These are phyloP conservation scores for Mycena capillaripes DNA, from an alignment of 768 basidiomycete species.

Conservation along the genomic window DNA sequence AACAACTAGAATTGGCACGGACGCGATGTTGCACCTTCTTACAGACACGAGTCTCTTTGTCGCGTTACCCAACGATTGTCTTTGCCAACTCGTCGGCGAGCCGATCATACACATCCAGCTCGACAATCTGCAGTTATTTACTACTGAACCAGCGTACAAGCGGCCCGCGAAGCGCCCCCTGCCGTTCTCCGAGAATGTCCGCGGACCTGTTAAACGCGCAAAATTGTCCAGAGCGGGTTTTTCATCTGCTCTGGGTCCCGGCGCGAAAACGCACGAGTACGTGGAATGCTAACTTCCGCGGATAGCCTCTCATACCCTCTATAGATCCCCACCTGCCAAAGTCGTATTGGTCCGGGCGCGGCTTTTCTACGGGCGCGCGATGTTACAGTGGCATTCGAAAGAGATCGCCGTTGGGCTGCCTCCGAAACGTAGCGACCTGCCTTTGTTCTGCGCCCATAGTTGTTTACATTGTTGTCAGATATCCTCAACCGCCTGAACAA, in stretches of 20 bases:
- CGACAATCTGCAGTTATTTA: slow-evolving; percentile 41
- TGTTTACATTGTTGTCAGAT: slow-evolving; percentile 53
- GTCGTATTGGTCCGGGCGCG: slow-evolving; percentile 65
- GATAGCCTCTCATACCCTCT: not conserved
- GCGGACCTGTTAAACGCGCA: slow-evolving; percentile 45
- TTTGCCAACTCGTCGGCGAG: slow-evolving; percentile 85
- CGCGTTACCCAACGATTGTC: slow-evolving; percentile 85
- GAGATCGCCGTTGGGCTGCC: slow-evolving; percentile 76
- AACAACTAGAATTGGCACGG: slow-evolving; percentile 79
- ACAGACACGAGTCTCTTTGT: slow-evolving; percentile 82
- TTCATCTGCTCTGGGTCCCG: not conserved
- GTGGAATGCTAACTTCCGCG: not conserved
- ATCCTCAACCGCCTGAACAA: slow-evolving; percentile 71
- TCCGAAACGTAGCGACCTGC: slow-evolving; percentile 65
- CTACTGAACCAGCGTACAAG: slow-evolving; percentile 26
- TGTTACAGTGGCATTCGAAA: slow-evolving; percentile 61
- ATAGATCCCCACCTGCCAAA: slow-evolving; percentile 43
- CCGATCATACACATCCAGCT: slow-evolving; percentile 63
- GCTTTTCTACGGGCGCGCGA: slow-evolving; percentile 79
- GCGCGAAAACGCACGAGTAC: slow-evolving; percentile 23
- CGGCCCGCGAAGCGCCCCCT: slow-evolving; percentile 22
- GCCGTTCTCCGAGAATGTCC: slow-evolving; percentile 21
- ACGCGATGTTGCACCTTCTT: slow-evolving; percentile 84
- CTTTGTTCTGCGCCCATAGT: not conserved
- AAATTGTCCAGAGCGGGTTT: slow-evolving; percentile 39